phyloP scores from a whole-genome alignment of 192 early-diverging fungal genomes.

The Backusella australiensis region DNA sequence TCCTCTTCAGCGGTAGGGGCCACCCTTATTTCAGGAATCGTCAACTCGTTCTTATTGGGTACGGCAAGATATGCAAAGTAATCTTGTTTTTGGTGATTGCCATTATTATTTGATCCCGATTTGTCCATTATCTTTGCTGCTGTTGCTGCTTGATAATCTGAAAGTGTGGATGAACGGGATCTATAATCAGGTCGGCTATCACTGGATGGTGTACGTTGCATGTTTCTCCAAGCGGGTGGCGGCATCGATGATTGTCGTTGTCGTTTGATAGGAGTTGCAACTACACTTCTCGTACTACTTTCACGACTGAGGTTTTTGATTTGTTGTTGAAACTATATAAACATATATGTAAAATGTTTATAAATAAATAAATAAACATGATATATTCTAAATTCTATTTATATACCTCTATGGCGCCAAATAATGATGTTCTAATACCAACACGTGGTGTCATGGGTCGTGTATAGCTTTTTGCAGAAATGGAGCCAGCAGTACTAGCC shows the following conservation, averaged over 20 bases:
- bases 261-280: background rate
- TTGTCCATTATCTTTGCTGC: background rate
- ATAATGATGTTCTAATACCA: conserved; percentile 44
- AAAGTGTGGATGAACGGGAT: background rate
- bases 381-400: background rate
- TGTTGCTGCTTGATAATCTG: background rate
- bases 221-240: background rate
- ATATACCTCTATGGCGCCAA: conserved; percentile 51
- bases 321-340: conserved; percentile 22
- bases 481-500: conserved; percentile 8
- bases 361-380: background rate
- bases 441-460: conserved; percentile 27
- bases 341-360: background rate
- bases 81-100: background rate
- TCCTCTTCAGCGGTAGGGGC: background rate
- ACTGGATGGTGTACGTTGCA: background rate
- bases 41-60: background rate
- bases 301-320: conserved; percentile 7
- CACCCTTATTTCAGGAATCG: conserved; percentile 11
- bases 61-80: conserved; percentile 9
- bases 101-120: background rate
- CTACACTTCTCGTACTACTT: conserved; percentile 10
- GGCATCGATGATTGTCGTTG: conserved; percentile 12
- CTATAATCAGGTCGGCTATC: background rate
- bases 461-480: conserved; percentile 9